Evolutionary conservation across 73 alveolate genomes (phyloP), one percentile per base, ranked within the genome.

Genomic region (Tetrahymena borealis): DNA sequence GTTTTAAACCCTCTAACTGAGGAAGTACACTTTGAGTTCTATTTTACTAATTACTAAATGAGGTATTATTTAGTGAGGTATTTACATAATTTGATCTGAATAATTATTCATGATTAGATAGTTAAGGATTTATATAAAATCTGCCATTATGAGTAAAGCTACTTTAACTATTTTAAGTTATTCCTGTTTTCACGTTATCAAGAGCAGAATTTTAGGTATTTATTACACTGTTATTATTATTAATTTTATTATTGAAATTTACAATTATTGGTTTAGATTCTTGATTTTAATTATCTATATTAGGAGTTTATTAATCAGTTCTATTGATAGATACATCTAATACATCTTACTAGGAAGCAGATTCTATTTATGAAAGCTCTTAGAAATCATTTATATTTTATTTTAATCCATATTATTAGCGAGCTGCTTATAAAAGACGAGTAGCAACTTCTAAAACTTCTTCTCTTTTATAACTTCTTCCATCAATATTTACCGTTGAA

Each of bases 391-490:
- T 60, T 24, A 60, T 35, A 60, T 60, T 60, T 60, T 60, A 60
- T 28, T 60, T 60, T 4, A 60, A 35, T 24, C 85, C 85, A 60
- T 60, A 60, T 15, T 60, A n/a, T 20, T 60, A 60, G 28, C 85
- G 85, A 60, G 95, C 95, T 39, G 90, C 90, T 78, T 78, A 38
- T 15, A 92, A 78, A 78, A 92, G 39, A 78, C 90, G 90, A 1
- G 95, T 92, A 7, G 92, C 90, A 91, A 92, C 90, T 8, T 92
- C 95, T 31, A 92, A 78, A n/a, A 92, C 38, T 92, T 92, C 35
- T 35, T 92, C 95, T 32, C 95, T 92, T 92, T 92, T 92, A 39
- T 78, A 92, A n/a, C 38, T 60, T 79, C 90, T 92, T 4, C 95
- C 93, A 92, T 92, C 95, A 36, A 92, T 91, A 11, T 60, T 31